Evolutionary conservation across 176 grass and related monocot species (phyloP).

Genomic region (Coix lacrymajobi): DNA sequence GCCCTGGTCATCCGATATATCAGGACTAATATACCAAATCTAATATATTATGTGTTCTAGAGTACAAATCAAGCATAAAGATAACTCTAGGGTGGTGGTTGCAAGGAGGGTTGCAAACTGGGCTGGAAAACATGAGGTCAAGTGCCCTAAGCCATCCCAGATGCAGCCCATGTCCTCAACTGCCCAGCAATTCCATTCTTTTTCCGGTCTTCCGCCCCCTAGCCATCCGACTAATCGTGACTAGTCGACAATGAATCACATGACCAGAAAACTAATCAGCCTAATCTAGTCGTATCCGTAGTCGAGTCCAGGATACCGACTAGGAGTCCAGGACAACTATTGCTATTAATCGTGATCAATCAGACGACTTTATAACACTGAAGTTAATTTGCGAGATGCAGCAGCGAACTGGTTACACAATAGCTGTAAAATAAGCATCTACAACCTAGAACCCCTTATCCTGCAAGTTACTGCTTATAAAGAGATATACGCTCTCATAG

Average conservation of each 20-base stretch:
- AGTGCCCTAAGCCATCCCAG: background rate
- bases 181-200: background rate
- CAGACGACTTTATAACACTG: background rate
- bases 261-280: background rate
- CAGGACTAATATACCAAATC: background rate
- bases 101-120: background rate
- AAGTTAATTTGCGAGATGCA: background rate
- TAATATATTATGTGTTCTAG: background rate
- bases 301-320: background rate
- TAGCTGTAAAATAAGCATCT: background rate
- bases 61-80: background rate
- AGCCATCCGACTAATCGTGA: background rate
- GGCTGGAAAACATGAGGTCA: background rate
- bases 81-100: background rate
- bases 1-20: background rate
- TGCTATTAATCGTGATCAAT: background rate
- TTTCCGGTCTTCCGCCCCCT: background rate
- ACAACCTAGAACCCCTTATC: slow-evolving; percentile 2
- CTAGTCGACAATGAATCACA: background rate
- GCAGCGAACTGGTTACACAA: background rate
- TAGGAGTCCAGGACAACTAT: background rate
- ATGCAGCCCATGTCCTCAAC: background rate
- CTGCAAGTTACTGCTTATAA: background rate
- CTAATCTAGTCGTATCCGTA: background rate
- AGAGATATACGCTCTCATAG: background rate